Evolutionary conservation across 768 basidiomycete species (phyloP).

Genomic region (Hirschioporus abietinus): DNA sequence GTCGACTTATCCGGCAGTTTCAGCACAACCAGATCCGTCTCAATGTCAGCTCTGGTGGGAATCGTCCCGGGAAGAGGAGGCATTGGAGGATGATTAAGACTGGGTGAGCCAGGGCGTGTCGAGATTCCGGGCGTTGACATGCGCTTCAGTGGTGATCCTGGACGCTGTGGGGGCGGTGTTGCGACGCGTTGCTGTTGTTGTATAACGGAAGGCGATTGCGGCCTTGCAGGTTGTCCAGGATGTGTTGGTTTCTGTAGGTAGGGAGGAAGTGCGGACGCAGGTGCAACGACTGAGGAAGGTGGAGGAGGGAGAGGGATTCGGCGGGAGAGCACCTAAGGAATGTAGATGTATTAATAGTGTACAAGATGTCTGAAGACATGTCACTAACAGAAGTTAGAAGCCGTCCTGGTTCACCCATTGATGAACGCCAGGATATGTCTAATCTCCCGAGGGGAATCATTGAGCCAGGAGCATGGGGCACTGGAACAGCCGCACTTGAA

Average conservation of each 20-base stretch:
- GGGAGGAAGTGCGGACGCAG: constrained; percentile 68
- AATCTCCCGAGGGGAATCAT: constrained; percentile 79
- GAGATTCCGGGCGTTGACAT: constrained; percentile 28
- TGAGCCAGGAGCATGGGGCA: constrained; percentile 56
- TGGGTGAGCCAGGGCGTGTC: background rate
- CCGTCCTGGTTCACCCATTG: constrained; percentile 80
- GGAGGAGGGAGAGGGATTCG: constrained; percentile 55
- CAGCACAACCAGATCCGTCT: constrained; percentile 52
- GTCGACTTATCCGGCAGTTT: constrained; percentile 36
- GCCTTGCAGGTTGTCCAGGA: constrained; percentile 38
- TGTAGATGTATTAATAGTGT: background rate
- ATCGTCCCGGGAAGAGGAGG: background rate
- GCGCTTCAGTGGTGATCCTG: constrained; percentile 26
- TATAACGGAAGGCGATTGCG: constrained; percentile 42
- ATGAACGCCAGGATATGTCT: constrained; percentile 85
- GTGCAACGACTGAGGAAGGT: constrained; percentile 25
- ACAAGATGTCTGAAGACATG: background rate
- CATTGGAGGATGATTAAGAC: background rate
- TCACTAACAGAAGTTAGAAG: constrained; percentile 69
- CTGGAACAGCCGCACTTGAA: constrained; percentile 26
- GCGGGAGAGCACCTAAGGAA: constrained; percentile 63
- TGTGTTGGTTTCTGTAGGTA: constrained; percentile 59
- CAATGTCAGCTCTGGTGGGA: constrained; percentile 33
- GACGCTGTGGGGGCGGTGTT: constrained; percentile 41
- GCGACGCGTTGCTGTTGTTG: constrained; percentile 46